Base-by-base conservation (phyloP, 352 stramenopile species). In the Phytophthora pini region DNA sequence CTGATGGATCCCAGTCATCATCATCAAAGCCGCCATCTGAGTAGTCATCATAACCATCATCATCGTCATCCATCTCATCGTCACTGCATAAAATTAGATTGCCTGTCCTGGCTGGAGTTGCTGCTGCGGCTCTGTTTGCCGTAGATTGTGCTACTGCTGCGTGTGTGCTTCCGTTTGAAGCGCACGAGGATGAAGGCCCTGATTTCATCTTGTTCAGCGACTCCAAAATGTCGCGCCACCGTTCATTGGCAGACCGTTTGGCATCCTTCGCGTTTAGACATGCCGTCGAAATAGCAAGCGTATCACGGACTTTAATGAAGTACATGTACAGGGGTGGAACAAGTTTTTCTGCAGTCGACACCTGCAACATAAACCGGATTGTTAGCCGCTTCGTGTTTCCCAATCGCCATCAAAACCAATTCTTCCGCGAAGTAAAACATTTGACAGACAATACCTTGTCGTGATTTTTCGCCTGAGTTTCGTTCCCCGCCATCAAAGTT, bases 191-290 rank as follows among this genome's bases (percentile, higher is more conserved):
- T 24, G 39, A 36, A 46, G 46, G 7, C 55, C 20, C 20, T 27
- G 32, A 12, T 40, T 64, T 60, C 55, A 74, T 47, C 44, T 70
- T 76, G 22, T 65, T 67, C 13, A 93, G 72, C 6, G 43, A 66
- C 15, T 88, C 80, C 17, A 94, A 17, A 7, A 89, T 69, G 41
- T 92, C 80, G 4, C 82, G 82, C 61, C 89, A 93, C 31, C 76
- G 72, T 63, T 94, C 87, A 26, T 77, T 88, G 9, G 87, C 82
- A 20, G 84, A 84, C 11, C 87, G 76, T 56, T 92, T 93, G 0
- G 87, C 84, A 65, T 90, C 82, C 62, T 90, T 94, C 41, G 71
- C 65, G 34, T 85, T 92, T 47, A 89, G 26, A 26, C 82, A 92
- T 5, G 82, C 69, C 10, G 82, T 79, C 7, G 79, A 85, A 40